Conservation (phyloP, 2,329 filamentous ascomycete genomes). For the Hypoxylon sp. region DNA sequence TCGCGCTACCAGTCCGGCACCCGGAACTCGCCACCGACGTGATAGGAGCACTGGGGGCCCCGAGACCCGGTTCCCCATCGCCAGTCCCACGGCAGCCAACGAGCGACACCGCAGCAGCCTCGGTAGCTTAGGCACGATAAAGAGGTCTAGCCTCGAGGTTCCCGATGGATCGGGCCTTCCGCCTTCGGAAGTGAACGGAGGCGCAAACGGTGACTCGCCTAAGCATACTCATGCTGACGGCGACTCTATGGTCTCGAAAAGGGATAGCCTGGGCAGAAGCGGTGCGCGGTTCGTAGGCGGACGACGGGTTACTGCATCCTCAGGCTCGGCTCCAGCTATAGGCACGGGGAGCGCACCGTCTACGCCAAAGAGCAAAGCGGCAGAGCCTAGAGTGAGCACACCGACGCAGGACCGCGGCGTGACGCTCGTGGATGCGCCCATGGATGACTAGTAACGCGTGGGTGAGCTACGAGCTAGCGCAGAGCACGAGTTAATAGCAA, state of each 20-base stretch:
- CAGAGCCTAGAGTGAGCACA: conserved; percentile 45
- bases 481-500: too few species aligned
- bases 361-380: conserved; percentile 45
- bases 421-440: conserved; percentile 67
- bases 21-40: conserved; percentile 76
- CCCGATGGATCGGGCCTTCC: conserved; percentile 71
- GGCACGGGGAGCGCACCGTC: conserved; percentile 52
- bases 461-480: conserved; percentile 11
- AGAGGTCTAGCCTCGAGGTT: conserved; percentile 84
- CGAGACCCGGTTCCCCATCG: conserved; percentile 88
- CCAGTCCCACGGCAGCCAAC: conserved; percentile 70
- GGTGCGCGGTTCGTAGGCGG: conserved; percentile 67
- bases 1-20: conserved; percentile 81
- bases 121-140: conserved; percentile 59
- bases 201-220: conserved; percentile 61
- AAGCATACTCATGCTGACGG: conserved; percentile 45
- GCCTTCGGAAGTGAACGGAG: conserved; percentile 57
- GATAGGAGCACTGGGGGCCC: conserved; percentile 82
- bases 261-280: conserved; percentile 72
- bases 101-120: conserved; percentile 68
- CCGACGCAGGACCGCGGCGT: conserved; percentile 59
- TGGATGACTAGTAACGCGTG: conserved; percentile 62
- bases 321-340: conserved; percentile 50
- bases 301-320: conserved; percentile 61
- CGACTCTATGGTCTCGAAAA: conserved; percentile 52